A percentile compares a stretch with the other conserved stretches of the same genome.
phyloP scores from a whole-genome alignment of 176 grass and related monocot genomes.

The Musa acuminata region DNA sequence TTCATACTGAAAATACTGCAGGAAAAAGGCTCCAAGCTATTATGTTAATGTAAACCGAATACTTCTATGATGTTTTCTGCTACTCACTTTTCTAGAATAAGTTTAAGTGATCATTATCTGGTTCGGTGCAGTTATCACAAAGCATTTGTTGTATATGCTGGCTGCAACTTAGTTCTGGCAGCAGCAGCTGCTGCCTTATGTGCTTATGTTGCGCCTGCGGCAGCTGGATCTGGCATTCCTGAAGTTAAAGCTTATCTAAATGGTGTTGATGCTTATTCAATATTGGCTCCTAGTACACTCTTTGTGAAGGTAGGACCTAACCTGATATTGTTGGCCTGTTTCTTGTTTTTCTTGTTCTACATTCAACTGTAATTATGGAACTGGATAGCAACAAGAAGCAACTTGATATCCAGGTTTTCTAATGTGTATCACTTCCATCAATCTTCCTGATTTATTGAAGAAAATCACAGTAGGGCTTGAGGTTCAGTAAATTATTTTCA shows the following conservation, averaged over 20 bases:
- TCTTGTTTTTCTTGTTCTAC: not conserved
- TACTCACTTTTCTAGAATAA: not conserved
- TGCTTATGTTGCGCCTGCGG: slow-evolving; percentile 49
- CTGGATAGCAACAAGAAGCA: no score
- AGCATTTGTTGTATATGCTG: slow-evolving; percentile 37
- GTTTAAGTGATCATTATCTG: not conserved
- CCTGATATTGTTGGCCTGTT: not conserved
- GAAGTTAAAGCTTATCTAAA: slow-evolving; percentile 75
- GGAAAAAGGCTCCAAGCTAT: no score
- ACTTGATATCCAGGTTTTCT: no score
- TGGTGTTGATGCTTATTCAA: slow-evolving; percentile 51
- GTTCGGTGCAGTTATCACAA: slow-evolving; percentile 28
- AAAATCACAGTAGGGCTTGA: no score
- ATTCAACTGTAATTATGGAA: no score
- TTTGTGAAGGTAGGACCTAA: slow-evolving; percentile 37
- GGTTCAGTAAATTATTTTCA: no score
- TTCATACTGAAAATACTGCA: no score
- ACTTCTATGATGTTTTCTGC: not conserved
- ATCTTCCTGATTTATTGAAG: no score
- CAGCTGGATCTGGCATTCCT: slow-evolving; percentile 59
- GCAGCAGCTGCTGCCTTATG: slow-evolving; percentile 40
- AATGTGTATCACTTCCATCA: no score
- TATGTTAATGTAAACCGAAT: not conserved
- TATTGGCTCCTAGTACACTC: slow-evolving; percentile 54
- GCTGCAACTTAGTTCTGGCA: slow-evolving; percentile 35